phyloP scores from a whole-genome alignment of 202 grass and related monocot genomes.

The Setaria italica region DNA sequence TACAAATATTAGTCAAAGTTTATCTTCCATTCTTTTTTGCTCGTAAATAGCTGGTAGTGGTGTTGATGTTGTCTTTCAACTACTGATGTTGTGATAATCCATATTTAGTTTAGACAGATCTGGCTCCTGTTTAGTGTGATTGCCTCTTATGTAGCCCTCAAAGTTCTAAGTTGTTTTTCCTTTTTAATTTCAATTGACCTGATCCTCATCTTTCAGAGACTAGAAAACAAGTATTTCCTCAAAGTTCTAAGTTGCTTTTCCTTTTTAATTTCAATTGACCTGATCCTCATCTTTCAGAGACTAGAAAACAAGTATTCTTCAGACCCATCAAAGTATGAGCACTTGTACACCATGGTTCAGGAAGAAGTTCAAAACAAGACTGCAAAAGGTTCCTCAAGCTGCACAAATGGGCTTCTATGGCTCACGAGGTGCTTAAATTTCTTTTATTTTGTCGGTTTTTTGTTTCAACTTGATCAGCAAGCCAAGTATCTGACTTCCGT shows the following conservation, averaged over 20 bases:
- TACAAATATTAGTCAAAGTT: not conserved
- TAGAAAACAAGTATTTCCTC: conserved; percentile 76
- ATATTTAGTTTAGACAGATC: conserved; percentile 20
- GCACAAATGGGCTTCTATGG: conserved; percentile 99
- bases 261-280: conserved; percentile 9
- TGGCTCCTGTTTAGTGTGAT: not conserved
- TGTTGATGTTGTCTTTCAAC: conserved; percentile 5
- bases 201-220: conserved; percentile 61
- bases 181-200: conserved; percentile 22
- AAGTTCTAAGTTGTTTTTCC: conserved; percentile 13
- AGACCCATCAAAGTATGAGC: conserved; percentile 79
- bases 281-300: conserved; percentile 62
- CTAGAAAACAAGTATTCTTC: conserved; percentile 81
- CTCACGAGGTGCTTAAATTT: conserved; percentile 76
- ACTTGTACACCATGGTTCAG: conserved; percentile 86
- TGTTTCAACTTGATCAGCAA: conserved; percentile 16
- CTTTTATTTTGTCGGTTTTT: conserved; percentile 20
- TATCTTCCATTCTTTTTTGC: conserved; percentile 29
- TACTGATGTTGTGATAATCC: conserved; percentile 6
- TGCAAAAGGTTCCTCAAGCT: conserved; percentile 89
- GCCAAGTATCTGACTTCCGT: not conserved
- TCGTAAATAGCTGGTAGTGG: not conserved
- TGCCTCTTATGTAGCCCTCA: not conserved
- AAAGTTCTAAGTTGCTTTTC: conserved; percentile 3
- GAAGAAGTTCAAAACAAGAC: conserved; percentile 92